Conservation (phyloP, 2,329 filamentous ascomycete species). For the Clonostachys rosea region DNA sequence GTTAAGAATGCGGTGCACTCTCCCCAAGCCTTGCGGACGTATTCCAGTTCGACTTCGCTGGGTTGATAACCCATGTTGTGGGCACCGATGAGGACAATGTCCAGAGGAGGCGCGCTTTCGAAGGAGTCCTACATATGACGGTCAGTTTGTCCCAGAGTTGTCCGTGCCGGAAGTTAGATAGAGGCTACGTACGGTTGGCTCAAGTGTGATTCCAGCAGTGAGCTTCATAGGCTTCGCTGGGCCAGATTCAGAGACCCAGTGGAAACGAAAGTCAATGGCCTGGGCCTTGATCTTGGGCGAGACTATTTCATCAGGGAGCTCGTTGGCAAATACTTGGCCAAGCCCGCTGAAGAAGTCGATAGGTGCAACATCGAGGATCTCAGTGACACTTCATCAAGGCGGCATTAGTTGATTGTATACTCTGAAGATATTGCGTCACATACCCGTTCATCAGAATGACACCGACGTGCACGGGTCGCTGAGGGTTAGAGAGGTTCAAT, state of each 20-base stretch:
- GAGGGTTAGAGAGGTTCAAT: background rate
- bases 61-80: slow-evolving; percentile 15
- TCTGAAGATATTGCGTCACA: background rate
- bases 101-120: slow-evolving; percentile 28
- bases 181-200: slow-evolving; percentile 16
- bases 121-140: slow-evolving; percentile 24
- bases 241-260: slow-evolving; percentile 24
- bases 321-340: slow-evolving; percentile 8
- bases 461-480: slow-evolving; percentile 13
- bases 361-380: slow-evolving; percentile 25
- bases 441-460: slow-evolving; percentile 20
- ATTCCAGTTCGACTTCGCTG: slow-evolving; percentile 24
- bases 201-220: slow-evolving; percentile 16
- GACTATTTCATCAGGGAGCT: slow-evolving; percentile 7
- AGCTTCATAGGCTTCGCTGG: slow-evolving; percentile 8
- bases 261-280: slow-evolving; percentile 18
- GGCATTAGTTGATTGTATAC: background rate
- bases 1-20: slow-evolving; percentile 28
- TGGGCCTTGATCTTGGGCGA: slow-evolving; percentile 2
- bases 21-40: slow-evolving; percentile 24
- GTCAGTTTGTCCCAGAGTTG: background rate
- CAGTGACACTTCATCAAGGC: slow-evolving; percentile 17
- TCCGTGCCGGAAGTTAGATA: background rate
- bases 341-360: slow-evolving; percentile 18
- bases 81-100: slow-evolving; percentile 34